Evolutionary conservation across 2,329 filamentous ascomycete genomes (phyloP).

Genomic region (Colletotrichum lupini): DNA sequence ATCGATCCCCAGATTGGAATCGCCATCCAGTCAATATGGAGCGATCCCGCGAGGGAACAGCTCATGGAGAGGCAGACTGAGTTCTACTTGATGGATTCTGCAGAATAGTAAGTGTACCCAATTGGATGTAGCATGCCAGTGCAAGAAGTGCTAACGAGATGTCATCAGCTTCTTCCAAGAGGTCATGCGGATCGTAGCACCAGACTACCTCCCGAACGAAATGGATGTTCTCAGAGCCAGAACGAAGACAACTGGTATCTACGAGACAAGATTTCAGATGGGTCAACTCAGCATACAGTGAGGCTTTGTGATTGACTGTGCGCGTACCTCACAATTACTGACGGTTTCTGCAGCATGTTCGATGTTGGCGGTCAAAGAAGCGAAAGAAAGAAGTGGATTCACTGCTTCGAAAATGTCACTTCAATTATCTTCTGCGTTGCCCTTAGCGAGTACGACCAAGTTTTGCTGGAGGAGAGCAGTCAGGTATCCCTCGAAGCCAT

Average conservation of each 20-base stretch:
- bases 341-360: slow-evolving; percentile 83
- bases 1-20: slow-evolving; percentile 84
- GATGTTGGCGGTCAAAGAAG: slow-evolving; percentile 97
- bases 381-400: slow-evolving; percentile 99
- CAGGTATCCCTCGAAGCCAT: slow-evolving; percentile 70
- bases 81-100: slow-evolving; percentile 99
- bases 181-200: slow-evolving; percentile 82
- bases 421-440: slow-evolving; percentile 99
- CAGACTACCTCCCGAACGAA: slow-evolving; percentile 91
- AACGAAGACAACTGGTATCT: slow-evolving; percentile 99
- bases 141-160: slow-evolving; percentile 37
- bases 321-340: not conserved
- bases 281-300: slow-evolving; percentile 98
- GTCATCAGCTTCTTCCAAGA: slow-evolving; percentile 90
- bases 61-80: slow-evolving; percentile 95
- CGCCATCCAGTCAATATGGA: slow-evolving; percentile 89
- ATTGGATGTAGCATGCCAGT: not conserved
- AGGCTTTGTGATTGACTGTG: slow-evolving; percentile 47
- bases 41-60: slow-evolving; percentile 83
- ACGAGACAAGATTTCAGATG: slow-evolving; percentile 99
- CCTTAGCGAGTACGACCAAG: slow-evolving; percentile 97
- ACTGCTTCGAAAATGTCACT: slow-evolving; percentile 99
- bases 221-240: slow-evolving; percentile 94
- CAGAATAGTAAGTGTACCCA: slow-evolving; percentile 81
- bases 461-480: slow-evolving; percentile 94